These are phyloP conservation scores for Chenopodium quinoa DNA, from an alignment of 148 eudicot species.

Conservation along the genomic window DNA sequence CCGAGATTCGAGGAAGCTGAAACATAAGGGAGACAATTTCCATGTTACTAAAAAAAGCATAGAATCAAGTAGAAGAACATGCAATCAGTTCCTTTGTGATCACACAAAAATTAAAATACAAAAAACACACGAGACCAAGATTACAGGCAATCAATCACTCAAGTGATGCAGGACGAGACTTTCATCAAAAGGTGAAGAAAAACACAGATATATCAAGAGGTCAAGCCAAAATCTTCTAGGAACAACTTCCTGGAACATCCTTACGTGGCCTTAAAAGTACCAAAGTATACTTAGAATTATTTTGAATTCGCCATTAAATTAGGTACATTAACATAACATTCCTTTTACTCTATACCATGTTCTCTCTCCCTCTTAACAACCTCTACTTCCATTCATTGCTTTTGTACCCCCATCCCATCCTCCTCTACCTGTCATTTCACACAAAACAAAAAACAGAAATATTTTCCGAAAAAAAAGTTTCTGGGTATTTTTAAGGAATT, in stretches of 20 bases:
- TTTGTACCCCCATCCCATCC: not conserved
- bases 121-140: not conserved
- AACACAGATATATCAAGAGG: not conserved
- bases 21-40: not conserved
- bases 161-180: not conserved
- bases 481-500: not conserved
- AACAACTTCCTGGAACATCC: not conserved
- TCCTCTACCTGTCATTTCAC: not conserved
- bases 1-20: constrained; percentile 79
- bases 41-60: not conserved
- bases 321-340: not conserved
- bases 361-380: not conserved
- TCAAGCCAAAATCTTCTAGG: not conserved
- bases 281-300: not conserved
- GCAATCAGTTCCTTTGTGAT: not conserved
- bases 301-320: too few relatives aligned
- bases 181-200: not conserved
- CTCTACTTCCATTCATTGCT: not conserved
- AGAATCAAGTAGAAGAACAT: not conserved
- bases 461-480: not conserved
- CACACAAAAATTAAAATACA: too few relatives aligned
- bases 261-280: not conserved
- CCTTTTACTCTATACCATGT: too few relatives aligned
- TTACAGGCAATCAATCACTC: not conserved
- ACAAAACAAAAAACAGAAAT: too few relatives aligned